Evolutionary conservation across 192 early-diverging fungal genomes (phyloP), one percentile per base, ranked within the genome.

Genomic region (Pilobolus umbonatus): DNA sequence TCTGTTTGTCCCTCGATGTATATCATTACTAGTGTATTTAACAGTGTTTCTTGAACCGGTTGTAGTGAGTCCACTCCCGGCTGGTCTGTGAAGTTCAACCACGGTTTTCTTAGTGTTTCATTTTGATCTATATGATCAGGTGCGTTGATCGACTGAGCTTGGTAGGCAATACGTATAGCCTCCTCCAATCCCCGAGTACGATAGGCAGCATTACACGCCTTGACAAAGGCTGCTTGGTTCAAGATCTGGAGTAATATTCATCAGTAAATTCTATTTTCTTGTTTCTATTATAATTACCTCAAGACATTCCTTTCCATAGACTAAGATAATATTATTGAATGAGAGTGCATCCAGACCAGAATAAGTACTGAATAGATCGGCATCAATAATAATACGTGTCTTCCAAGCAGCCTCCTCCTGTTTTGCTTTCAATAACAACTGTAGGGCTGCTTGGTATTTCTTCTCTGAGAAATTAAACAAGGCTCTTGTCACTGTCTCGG

Each of bases 1-100:
- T 48, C 26, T 17, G 45, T 50, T 60, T 68, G 59, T 31, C 59
- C 64, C 40, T 72, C 65, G n/a, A 72, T 34, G 32, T 61, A 72
- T 5, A 44, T 59, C 60, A 67, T 72, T 14, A 72, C 48, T 21
- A 72, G 40, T n/a, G 39, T 30, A 49, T 66, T 72, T 5, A 72
- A 55, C 1, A 71, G 28, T 22, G 65, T 55, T 6, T 44, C 46
- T 32, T 72, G 60, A 15, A 22, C n/a, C 22, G 46, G 29, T 21
- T 46, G 51, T 3, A 70, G 51, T 12, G 44, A 31, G 0, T 21
- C 24, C 14, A 25, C 61, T 6, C 35, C 52, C 38, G 32, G 42
- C 29, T 31, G 38, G 52, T 40, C 53, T 30, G 66, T 49, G 25
- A 69, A 59, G 9, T 44, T 39, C 17, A 58, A 39, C 67, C 67